Base-by-base conservation (phyloP, 2,329 filamentous ascomycete species). In the Lachnellula occidentalis region DNA sequence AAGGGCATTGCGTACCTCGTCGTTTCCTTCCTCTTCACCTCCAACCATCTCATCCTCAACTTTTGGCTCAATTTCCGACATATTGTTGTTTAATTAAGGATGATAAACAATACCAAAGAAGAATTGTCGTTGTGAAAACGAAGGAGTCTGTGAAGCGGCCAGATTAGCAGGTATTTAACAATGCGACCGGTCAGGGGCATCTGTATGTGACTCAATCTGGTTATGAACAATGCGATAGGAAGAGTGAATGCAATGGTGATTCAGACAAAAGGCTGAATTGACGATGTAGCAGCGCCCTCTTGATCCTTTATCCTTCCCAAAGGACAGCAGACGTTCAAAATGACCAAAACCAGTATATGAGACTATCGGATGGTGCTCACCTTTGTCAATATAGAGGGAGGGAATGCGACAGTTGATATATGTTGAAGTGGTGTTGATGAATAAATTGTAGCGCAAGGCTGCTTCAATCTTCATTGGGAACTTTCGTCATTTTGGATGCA, bases 11-110 rank as follows among this genome's bases (percentile, higher is more conserved):
- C 56, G 21, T 64, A 68, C 67, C 60, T 70, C 67, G 34, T 68
- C 67, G 42, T 68, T 66, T 22, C 59, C 65, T 39, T 67, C 67
- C 27, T 67, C 64, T 31, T 68, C 65, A 11, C 48, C 57, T 19
- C 51, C 57, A 58, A 66, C 63, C 17, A 63, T 58, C 49, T 65
- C 59, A 15, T 67, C 64, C 42, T 64, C 60, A 24, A 61, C 51
- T 56, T 68, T 66, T 6, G 50, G 22, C 43, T 65, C 59, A 17
- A 49, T 59, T 37, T 69, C 66, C 34, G 66, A 58, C 66, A 68
- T 69, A 31, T 58, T 62, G 45, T 46, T 45, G 24, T 27, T 47
- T 41, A 50, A 22, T 27, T 22, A 51, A 19, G 12, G 24, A 22
- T 12, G 41, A 19, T 49, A 21, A 37, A 46, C 37, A 27, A 48